Conservation (phyloP, 2,329 filamentous ascomycete genomes). For the Colletotrichum limetticola region DNA sequence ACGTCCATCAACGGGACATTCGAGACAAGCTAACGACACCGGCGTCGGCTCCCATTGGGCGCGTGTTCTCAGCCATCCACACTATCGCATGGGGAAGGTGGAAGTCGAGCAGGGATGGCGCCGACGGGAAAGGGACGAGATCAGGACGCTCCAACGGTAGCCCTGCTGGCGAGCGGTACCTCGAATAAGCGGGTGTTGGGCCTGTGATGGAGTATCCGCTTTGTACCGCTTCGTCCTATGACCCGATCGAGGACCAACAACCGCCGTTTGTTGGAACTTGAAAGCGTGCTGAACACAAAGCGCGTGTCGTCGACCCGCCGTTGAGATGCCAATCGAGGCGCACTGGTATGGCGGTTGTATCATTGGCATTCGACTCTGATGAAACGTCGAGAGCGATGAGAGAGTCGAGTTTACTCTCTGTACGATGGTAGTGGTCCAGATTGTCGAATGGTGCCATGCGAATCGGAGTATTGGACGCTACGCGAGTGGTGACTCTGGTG, state of each 20-base stretch:
- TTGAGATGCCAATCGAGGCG: background rate
- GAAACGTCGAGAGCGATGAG: background rate
- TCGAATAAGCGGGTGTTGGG: background rate
- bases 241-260: background rate
- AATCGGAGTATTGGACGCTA: background rate
- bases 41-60: constrained; percentile 23
- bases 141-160: background rate
- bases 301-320: background rate
- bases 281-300: background rate
- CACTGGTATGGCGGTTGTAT: background rate
- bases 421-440: background rate
- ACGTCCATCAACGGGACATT: constrained; percentile 11
- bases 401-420: background rate
- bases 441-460: background rate
- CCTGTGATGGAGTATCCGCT: background rate
- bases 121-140: constrained; percentile 16
- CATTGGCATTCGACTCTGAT: background rate
- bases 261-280: background rate
- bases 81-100: constrained; percentile 18
- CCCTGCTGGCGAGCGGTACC: constrained; percentile 12
- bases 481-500: background rate
- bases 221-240: background rate
- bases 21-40: constrained; percentile 32
- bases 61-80: constrained; percentile 17
- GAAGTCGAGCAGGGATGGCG: constrained; percentile 19